Evolutionary conservation across 139 green algal genomes (phyloP), one percentile per base, ranked within the genome.

Genomic region (Chlorella ohadii): DNA sequence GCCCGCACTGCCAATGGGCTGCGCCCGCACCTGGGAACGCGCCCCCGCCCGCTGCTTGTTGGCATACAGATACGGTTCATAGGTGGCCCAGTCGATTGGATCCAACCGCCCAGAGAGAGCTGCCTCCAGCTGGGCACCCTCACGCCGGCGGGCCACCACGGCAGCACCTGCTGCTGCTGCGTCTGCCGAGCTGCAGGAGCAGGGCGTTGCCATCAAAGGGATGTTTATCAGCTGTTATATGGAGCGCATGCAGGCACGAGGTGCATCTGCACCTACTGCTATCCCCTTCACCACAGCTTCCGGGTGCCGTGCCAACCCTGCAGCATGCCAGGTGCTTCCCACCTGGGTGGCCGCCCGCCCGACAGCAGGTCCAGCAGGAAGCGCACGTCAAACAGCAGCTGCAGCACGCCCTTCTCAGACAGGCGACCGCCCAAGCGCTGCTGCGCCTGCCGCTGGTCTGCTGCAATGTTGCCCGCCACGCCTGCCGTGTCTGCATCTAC

Each of bases 81-180:
- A 99, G 47, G 96, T 99, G 34, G 97, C 97, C 97, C 97, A 99
- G 85, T 99, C 97, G 64, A 99, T 99, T 63, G 97, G 97, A 85
- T 99, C 97, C 64, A 99, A 92, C 51, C 65, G 11, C 17, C 67
- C 87, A 85, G 93, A 84, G 81, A 96, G 80, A 80, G 85, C 28
- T 63, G 84, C 83, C 83, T 96, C 89, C 73, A 95, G 71, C 0
- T 57, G 57, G 15, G 59, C 27, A 20, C 66, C 36, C 44, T 87
- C 61, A 16, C 79, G 72, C 57, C 81, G 87, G 28, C 91, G 80
- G 36, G 88, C 82, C 0, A 70, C 75, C 61, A 92, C 36, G 22
- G 86, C 87, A 27, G 86, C 82, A 13, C 51, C 51, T 23, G 51
- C 51, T 59, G 51, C 51, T 0, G 57, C 41, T 4, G 66, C 57